Evolutionary conservation across 169 alveolate genomes (phyloP).

Genomic region (Babesia bigemina): DNA sequence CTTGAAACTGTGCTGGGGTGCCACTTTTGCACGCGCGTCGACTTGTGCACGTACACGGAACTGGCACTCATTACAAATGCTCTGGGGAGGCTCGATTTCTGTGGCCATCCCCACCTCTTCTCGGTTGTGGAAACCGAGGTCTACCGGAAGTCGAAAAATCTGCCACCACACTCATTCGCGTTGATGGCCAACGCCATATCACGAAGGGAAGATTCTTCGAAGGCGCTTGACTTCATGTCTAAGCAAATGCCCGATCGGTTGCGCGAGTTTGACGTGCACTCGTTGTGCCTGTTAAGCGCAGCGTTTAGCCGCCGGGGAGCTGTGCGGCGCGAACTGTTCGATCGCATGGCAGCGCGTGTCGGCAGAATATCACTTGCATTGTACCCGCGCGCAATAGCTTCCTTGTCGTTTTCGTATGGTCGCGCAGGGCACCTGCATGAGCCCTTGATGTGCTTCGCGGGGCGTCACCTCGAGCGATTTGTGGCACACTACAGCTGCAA

Average conservation of each 20-base stretch:
- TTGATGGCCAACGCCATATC: slow-evolving; percentile 49
- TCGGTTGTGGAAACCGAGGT: slow-evolving; percentile 59
- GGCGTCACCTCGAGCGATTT: slow-evolving; percentile 45
- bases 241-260: slow-evolving; percentile 15
- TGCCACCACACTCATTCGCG: slow-evolving; percentile 33
- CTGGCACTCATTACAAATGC: slow-evolving; percentile 41
- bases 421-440: slow-evolving; percentile 76
- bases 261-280: slow-evolving; percentile 59
- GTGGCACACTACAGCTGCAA: slow-evolving; percentile 50
- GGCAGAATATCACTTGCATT: slow-evolving; percentile 71
- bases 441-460: slow-evolving; percentile 71
- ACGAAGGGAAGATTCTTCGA: slow-evolving; percentile 1
- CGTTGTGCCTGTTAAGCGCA: slow-evolving; percentile 49
- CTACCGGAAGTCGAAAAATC: slow-evolving; percentile 30
- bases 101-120: slow-evolving; percentile 48
- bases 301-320: slow-evolving; percentile 42
- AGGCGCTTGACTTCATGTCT: slow-evolving; percentile 20
- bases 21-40: slow-evolving; percentile 53
- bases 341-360: slow-evolving; percentile 71
- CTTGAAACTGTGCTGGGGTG: slow-evolving; percentile 57
- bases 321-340: slow-evolving; percentile 26
- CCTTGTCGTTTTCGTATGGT: slow-evolving; percentile 71
- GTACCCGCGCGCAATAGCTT: slow-evolving; percentile 74
- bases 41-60: slow-evolving; percentile 17
- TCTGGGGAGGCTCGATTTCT: slow-evolving; percentile 37